phyloP scores from a whole-genome alignment of 1,284 basidiomycete genomes.

The Hemileccinum hortonii region DNA sequence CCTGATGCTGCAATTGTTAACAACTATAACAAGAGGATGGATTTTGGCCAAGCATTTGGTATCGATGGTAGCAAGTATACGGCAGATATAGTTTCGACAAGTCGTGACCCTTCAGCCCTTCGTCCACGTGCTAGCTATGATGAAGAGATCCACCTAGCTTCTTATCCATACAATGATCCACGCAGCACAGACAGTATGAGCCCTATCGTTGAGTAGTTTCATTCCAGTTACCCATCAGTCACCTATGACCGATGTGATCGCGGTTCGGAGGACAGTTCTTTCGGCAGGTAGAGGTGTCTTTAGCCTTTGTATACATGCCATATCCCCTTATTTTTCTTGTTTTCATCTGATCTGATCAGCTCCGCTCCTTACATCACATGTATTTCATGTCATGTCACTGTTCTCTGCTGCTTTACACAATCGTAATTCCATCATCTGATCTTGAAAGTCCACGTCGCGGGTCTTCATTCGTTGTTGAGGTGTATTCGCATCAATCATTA shows the following conservation, averaged over 20 bases:
- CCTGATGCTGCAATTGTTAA: conserved; percentile 30
- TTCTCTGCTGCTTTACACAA: background rate
- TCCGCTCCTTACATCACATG: conserved; percentile 8
- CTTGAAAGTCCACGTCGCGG: too few relatives aligned
- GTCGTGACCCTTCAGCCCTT: conserved; percentile 18
- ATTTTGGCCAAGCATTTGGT: conserved; percentile 56
- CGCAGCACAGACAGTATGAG: conserved; percentile 5
- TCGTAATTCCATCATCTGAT: background rate
- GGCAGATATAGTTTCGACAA: conserved; percentile 3
- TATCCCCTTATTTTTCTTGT: background rate
- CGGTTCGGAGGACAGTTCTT: conserved; percentile 1
- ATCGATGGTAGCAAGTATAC: conserved; percentile 30
- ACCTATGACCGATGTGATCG: too few relatives aligned
- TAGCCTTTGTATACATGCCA: background rate
- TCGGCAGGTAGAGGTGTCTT: background rate
- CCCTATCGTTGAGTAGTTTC: conserved; percentile 6
- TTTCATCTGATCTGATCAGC: background rate
- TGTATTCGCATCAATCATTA: too few relatives aligned
- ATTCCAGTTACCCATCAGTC: background rate
- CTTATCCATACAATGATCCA: conserved; percentile 38
- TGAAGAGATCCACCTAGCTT: conserved; percentile 46
- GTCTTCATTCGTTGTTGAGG: too few relatives aligned
- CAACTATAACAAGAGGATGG: conserved; percentile 24
- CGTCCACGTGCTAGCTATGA: conserved; percentile 38
- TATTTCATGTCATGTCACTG: conserved; percentile 1